These are phyloP conservation scores for Ceratocystis smalleyi DNA, from an alignment of 2,329 filamentous ascomycete genomes.

Conservation along the genomic window DNA sequence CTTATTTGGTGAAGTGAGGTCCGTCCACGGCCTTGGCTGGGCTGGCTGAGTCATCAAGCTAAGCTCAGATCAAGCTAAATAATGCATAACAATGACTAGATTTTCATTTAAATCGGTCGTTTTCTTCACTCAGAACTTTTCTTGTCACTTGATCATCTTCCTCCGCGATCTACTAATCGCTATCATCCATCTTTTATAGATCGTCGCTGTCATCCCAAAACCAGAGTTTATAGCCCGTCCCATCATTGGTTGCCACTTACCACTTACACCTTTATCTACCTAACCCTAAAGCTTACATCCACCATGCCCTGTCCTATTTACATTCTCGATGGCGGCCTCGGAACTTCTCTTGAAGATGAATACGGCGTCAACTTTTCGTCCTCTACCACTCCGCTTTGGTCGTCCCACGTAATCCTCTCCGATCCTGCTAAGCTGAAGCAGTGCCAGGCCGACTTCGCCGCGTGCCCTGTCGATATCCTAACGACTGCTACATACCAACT, in stretches of 20 bases:
- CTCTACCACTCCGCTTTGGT: constrained; percentile 46
- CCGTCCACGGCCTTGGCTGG: neutral
- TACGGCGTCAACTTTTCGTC: constrained; percentile 36
- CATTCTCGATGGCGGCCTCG: constrained; percentile 51
- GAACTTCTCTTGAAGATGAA: constrained; percentile 47
- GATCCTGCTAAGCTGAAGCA: constrained; percentile 33
- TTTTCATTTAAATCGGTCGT: neutral
- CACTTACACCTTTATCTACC: too few relatives aligned
- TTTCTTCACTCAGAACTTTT: neutral
- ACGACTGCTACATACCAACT: constrained; percentile 55
- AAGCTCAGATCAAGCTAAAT: neutral
- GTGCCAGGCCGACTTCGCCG: constrained; percentile 41
- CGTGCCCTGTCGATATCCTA: constrained; percentile 44
- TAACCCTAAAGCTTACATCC: neutral
- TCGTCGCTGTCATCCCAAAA: too few relatives aligned
- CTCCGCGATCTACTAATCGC: too few relatives aligned
- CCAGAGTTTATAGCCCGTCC: too few relatives aligned
- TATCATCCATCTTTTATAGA: too few relatives aligned
- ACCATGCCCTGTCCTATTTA: constrained; percentile 22
- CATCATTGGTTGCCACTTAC: too few relatives aligned
- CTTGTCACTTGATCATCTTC: too few relatives aligned
- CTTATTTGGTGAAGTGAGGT: neutral
- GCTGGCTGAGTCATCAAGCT: neutral
- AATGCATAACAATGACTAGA: neutral
- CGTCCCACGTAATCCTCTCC: constrained; percentile 47